phyloP scores from a whole-genome alignment of 78 protist genomes.

The Dictyostelium capitatum region DNA sequence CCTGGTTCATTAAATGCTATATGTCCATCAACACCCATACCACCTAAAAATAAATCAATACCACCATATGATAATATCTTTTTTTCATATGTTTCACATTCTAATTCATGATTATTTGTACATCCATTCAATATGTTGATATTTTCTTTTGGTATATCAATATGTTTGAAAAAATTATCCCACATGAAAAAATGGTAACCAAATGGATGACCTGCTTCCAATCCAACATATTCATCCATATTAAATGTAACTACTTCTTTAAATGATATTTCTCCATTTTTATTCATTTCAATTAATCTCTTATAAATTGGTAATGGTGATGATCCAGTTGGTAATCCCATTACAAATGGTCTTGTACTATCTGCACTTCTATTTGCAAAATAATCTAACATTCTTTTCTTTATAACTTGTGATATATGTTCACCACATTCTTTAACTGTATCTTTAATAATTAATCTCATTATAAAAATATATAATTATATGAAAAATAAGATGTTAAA shows the following conservation, averaged over 20 bases:
- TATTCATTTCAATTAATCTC: slow-evolving; percentile 78
- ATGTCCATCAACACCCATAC: slow-evolving; percentile 96
- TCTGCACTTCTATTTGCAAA: not conserved
- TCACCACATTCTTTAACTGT: slow-evolving; percentile 52
- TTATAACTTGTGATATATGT: slow-evolving; percentile 77
- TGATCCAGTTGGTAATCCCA: slow-evolving; percentile 93
- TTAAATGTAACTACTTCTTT: slow-evolving; percentile 90
- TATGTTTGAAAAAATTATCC: slow-evolving; percentile 88
- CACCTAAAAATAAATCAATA: slow-evolving; percentile 92
- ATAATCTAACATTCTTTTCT: slow-evolving; percentile 75
- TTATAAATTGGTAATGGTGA: slow-evolving; percentile 85
- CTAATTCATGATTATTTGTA: slow-evolving; percentile 67
- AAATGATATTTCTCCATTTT: slow-evolving; percentile 85
- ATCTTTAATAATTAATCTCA: slow-evolving; percentile 86
- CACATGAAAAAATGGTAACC: slow-evolving; percentile 94
- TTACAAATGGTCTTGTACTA: slow-evolving; percentile 65
- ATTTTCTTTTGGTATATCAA: slow-evolving; percentile 90
- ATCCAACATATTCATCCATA: slow-evolving; percentile 95
- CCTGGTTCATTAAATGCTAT: slow-evolving; percentile 98
- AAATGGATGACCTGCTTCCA: slow-evolving; percentile 84
- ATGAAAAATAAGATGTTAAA: too few relatives aligned
- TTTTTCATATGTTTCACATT: slow-evolving; percentile 86
- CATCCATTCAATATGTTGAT: slow-evolving; percentile 90
- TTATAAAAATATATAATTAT: not conserved
- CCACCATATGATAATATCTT: slow-evolving; percentile 85